Evolutionary conservation across 2,329 filamentous ascomycete species (phyloP).

Genomic region (Xylariaceae sp.): DNA sequence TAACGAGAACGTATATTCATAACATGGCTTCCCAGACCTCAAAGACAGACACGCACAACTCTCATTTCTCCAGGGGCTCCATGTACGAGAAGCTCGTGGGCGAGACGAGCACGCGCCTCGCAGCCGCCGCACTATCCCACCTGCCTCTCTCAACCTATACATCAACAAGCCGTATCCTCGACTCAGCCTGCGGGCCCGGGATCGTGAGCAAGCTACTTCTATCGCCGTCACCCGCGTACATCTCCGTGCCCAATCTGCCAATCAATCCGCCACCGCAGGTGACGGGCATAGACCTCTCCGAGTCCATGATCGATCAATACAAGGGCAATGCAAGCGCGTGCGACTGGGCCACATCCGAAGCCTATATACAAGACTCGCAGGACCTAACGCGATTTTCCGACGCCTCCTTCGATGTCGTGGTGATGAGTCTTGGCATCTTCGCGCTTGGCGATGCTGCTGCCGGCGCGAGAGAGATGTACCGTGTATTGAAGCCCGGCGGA

Average conservation of each 20-base stretch:
- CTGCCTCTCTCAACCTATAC: constrained; percentile 34
- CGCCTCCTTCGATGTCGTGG: constrained; percentile 31
- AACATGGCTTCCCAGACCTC: neutral
- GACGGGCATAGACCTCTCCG: constrained; percentile 32
- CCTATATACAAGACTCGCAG: constrained; percentile 30
- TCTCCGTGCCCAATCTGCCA: constrained; percentile 31
- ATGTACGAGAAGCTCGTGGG: constrained; percentile 33
- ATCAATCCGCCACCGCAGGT: constrained; percentile 30
- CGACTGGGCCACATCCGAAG: constrained; percentile 30
- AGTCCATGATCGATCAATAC: constrained; percentile 33
- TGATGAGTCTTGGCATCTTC: constrained; percentile 38
- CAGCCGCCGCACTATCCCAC: constrained; percentile 30
- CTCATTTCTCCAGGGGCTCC: neutral
- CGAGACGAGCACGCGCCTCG: constrained; percentile 30
- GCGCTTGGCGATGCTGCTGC: constrained; percentile 26
- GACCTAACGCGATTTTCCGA: constrained; percentile 33
- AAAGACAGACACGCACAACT: neutral
- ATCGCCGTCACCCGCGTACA: constrained; percentile 28
- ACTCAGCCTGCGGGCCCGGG: constrained; percentile 36
- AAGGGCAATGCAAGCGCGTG: constrained; percentile 25
- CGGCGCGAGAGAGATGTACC: constrained; percentile 34
- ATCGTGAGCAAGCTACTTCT: constrained; percentile 36
- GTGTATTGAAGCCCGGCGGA: constrained; percentile 34
- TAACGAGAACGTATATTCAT: neutral
- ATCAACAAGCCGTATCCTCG: constrained; percentile 34